Conservation (phyloP, 2,329 filamentous ascomycete genomes). For the Paracamarosporium sp. region DNA sequence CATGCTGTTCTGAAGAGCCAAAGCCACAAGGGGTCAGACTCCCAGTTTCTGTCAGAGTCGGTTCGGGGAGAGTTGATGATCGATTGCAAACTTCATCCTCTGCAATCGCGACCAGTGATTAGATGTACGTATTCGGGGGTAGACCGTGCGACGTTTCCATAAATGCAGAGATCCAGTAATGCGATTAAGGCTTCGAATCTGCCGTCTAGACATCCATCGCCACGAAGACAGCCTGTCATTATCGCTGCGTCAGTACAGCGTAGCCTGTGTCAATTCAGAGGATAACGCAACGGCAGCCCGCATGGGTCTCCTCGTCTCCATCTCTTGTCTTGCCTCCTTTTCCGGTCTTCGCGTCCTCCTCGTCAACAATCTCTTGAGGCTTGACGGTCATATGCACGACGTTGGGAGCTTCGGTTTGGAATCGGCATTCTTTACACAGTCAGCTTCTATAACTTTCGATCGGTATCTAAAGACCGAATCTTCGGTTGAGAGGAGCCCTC, state of each 20-base stretch:
- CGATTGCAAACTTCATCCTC: neutral
- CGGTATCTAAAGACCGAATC: too few relatives aligned
- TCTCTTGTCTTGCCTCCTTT: conserved; percentile 62
- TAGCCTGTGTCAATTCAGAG: conserved; percentile 50
- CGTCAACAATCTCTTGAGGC: conserved; percentile 82
- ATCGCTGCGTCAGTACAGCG: conserved; percentile 3
- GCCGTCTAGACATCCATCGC: conserved; percentile 6
- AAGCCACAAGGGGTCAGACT: neutral
- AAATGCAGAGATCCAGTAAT: neutral
- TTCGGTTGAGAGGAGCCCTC: too few relatives aligned
- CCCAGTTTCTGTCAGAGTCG: neutral
- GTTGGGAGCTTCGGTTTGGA: conserved; percentile 76
- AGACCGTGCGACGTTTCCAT: neutral
- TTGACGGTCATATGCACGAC: conserved; percentile 95
- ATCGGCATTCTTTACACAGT: conserved; percentile 71
- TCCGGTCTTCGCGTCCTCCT: conserved; percentile 74
- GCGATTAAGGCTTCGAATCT: neutral
- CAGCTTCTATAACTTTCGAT: conserved; percentile 9
- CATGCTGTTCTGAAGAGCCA: neutral
- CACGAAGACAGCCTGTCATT: conserved; percentile 1
- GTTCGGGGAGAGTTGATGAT: neutral
- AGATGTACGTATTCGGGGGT: conserved; percentile 5
- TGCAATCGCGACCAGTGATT: neutral
- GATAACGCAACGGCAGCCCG: conserved; percentile 71
- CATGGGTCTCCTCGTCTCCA: conserved; percentile 59